Percentiles rank a stretch among this genome's conserved stretches.
phyloP scores from a whole-genome alignment of 805 yeast species.

The Metschnikowia cubensis region DNA sequence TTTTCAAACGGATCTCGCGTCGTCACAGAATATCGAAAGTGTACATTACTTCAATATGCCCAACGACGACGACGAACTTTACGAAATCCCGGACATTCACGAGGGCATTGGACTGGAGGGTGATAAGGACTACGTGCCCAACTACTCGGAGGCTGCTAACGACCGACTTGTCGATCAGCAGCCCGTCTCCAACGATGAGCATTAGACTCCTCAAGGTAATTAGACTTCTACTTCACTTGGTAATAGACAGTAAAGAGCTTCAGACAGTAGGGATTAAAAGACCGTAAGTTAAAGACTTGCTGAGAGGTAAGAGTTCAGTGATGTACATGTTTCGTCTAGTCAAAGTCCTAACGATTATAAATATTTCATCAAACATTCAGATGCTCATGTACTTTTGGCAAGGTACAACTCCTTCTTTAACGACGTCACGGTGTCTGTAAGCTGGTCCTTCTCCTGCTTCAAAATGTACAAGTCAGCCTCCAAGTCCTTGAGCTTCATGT shows the following conservation, averaged over 20 bases:
- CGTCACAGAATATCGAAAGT: slow-evolving; percentile 2
- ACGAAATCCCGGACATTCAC: slow-evolving; percentile 13
- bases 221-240: too few species aligned
- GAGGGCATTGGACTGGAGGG: slow-evolving; percentile 20
- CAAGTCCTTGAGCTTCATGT: slow-evolving; percentile 72
- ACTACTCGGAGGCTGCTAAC: slow-evolving; percentile 26
- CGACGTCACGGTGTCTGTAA: slow-evolving; percentile 55
- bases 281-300: too few species aligned
- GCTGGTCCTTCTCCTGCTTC: slow-evolving; percentile 78
- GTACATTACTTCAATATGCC: slow-evolving; percentile 6
- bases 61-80: slow-evolving; percentile 18
- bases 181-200: neutral
- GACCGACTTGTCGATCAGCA: slow-evolving; percentile 21
- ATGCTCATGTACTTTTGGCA: slow-evolving; percentile 7
- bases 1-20: neutral
- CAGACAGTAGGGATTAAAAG: too few species aligned
- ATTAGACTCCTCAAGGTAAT: neutral
- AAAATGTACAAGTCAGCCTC: slow-evolving; percentile 80
- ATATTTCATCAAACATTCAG: neutral
- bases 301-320: too few species aligned
- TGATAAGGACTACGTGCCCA: slow-evolving; percentile 31
- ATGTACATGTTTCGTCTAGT: too few species aligned
- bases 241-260: too few species aligned
- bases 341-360: too few species aligned
- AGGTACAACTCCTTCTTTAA: slow-evolving; percentile 55